Percentiles rank a stretch among this genome's conserved stretches.
Evolutionary conservation across 2,329 filamentous ascomycete species (phyloP).

Genomic region (Alternaria longipes): DNA sequence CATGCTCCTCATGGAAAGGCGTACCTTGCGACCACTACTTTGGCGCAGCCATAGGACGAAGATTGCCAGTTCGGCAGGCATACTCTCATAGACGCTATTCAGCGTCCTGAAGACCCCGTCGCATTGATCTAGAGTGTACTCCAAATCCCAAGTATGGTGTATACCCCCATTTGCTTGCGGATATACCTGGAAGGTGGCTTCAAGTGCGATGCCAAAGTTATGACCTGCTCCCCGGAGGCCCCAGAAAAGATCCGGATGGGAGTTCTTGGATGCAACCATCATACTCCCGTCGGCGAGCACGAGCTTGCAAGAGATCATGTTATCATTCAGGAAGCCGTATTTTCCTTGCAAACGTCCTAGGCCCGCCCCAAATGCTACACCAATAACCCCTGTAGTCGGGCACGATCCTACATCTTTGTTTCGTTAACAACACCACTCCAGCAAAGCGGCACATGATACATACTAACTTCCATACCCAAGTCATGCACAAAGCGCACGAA

Average conservation of each 20-base stretch:
- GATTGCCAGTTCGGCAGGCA: constrained; percentile 12
- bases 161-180: constrained; percentile 7
- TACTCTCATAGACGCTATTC: constrained; percentile 8
- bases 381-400: constrained; percentile 16
- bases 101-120: constrained; percentile 11
- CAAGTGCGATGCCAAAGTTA: constrained; percentile 12
- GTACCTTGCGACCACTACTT: constrained; percentile 12
- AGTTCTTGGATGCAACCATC: not conserved
- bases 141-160: constrained; percentile 14
- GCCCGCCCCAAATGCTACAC: constrained; percentile 13
- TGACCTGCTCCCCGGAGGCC: constrained; percentile 9
- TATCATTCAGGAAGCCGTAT: constrained; percentile 15
- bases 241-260: constrained; percentile 8
- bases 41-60: constrained; percentile 12
- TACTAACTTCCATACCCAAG: constrained; percentile 17
- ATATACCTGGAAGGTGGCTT: constrained; percentile 10
- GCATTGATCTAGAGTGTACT: constrained; percentile 10
- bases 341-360: constrained; percentile 14
- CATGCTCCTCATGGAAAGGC: not conserved
- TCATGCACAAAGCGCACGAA: constrained; percentile 11
- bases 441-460: not conserved
- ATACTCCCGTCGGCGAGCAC: constrained; percentile 7
- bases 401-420: constrained; percentile 10
- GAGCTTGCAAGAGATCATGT: constrained; percentile 13
- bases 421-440: not conserved